A percentile compares a stretch with the other conserved stretches of the same genome.
Conservation (phyloP, 116 monocot genomes). For the Cymodocea nodosa region DNA sequence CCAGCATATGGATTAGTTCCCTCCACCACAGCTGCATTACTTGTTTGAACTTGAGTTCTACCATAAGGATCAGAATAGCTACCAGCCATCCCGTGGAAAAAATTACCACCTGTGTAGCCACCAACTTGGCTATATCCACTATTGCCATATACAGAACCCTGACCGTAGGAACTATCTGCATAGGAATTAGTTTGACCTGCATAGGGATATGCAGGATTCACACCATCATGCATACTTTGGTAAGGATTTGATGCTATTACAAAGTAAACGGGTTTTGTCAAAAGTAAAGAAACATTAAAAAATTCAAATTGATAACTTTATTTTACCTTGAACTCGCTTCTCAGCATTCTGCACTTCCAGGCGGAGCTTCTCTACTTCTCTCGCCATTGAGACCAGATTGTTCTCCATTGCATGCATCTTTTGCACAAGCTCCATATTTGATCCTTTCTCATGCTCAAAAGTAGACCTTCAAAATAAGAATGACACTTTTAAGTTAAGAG, state of each 20-base stretch:
- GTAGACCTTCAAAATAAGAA: constrained; percentile 21
- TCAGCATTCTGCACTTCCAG: constrained; percentile 44
- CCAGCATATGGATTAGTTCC: constrained; percentile 12
- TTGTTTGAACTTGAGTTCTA: constrained; percentile 8
- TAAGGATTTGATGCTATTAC: constrained; percentile 20
- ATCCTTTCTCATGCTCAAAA: constrained; percentile 77
- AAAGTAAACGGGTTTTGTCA: neutral
- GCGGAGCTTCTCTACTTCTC: constrained; percentile 66
- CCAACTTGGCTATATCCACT: constrained; percentile 8
- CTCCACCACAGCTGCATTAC: neutral
- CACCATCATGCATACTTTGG: constrained; percentile 9
- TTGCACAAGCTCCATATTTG: constrained; percentile 66
- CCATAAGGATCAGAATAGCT: constrained; percentile 18
- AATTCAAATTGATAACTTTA: neutral
- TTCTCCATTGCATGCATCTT: constrained; percentile 74
- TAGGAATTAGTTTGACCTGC: constrained; percentile 7
- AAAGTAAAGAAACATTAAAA: neutral
- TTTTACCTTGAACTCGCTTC: constrained; percentile 31
- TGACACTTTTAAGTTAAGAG: neutral
- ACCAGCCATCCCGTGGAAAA: neutral
- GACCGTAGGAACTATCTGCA: constrained; percentile 3
- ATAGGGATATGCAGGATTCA: constrained; percentile 9
- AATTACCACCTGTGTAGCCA: constrained; percentile 13
- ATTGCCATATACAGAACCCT: constrained; percentile 6
- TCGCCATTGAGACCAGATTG: constrained; percentile 51